A percentile compares a stretch with the other conserved stretches of the same genome.
These are phyloP conservation scores for Metschnikowia reukaufii DNA, from an alignment of 805 yeast genomes.

Conservation along the genomic window DNA sequence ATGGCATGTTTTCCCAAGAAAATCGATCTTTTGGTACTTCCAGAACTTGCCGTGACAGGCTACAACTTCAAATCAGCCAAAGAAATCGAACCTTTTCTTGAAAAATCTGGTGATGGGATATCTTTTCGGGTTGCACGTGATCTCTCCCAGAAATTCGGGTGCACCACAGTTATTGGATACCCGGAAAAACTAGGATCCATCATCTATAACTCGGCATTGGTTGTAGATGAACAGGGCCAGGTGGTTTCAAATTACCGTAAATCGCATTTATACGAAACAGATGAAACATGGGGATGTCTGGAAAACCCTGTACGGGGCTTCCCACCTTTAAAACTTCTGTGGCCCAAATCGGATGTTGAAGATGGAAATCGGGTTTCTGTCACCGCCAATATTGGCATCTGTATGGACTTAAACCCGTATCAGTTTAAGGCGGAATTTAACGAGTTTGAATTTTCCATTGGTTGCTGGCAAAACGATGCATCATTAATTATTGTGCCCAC, in stretches of 20 bases:
- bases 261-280: slow-evolving; percentile 73
- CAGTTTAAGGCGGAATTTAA: slow-evolving; percentile 78
- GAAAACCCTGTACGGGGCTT: slow-evolving; percentile 65
- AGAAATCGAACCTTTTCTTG: slow-evolving; percentile 60
- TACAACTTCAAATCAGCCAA: slow-evolving; percentile 56
- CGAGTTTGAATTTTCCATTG: slow-evolving; percentile 66
- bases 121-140: slow-evolving; percentile 57
- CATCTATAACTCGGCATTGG: slow-evolving; percentile 70
- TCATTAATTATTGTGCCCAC: slow-evolving; percentile 72
- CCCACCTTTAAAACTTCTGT: slow-evolving; percentile 44
- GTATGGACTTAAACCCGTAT: slow-evolving; percentile 93
- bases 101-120: slow-evolving; percentile 45
- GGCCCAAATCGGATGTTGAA: slow-evolving; percentile 21
- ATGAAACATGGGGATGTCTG: slow-evolving; percentile 73
- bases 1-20: slow-evolving; percentile 28
- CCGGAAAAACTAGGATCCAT: slow-evolving; percentile 55
- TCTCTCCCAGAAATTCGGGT: slow-evolving; percentile 48
- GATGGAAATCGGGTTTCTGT: slow-evolving; percentile 7
- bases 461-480: slow-evolving; percentile 47
- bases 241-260: slow-evolving; percentile 70
- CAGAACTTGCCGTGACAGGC: slow-evolving; percentile 85
- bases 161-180: slow-evolving; percentile 78
- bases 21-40: slow-evolving; percentile 72
- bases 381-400: slow-evolving; percentile 69
- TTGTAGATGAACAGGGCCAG: slow-evolving; percentile 59